Evolutionary conservation across 2,329 filamentous ascomycete species (phyloP), one percentile per base, ranked within the genome.

Genomic region (Cytospora paraplurivora): DNA sequence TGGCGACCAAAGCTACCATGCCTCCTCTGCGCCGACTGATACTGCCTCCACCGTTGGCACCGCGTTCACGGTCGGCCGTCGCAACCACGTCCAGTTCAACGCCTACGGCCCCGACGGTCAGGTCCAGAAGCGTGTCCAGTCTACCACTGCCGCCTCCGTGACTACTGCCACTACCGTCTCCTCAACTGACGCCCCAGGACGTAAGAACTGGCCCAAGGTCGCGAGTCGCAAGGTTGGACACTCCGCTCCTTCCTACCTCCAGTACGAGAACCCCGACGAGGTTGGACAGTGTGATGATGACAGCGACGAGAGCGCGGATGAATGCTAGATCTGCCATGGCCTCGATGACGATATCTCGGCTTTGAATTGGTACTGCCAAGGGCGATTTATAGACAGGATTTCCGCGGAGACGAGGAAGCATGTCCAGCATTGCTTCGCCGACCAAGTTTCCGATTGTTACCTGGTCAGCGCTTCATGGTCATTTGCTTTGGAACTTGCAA

Each of bases 51-150:
- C 47, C 7, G 12, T 41, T 19, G 8, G 47, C 37, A 32, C 32
- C 8, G 47, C 51, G 13, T 12, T 3, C 7, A 55, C 50, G 13
- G 33, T n/a, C 10, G 35, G 32, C 19, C 53, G 37, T 33, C 15
- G 13, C 21, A 10, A 35, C n/a, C 10, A 6, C 11, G 35, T 64
- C 11, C 21, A 61, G 4, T 71, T 65, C 62, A 71, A 67, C 27
- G 69, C 67, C 38, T 71, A 62, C 54, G 69, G 68, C 15, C 69
- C 70, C 4, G 32, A 68, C 6, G 70, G 71, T 33, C 55, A 70
- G 62, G 19, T 55, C 19, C 64, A 66, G 35, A 59, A 44, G 49
- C 64, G 64, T 15, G 11, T 38, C 27, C 57, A 57, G 27, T 47
- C 54, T 12, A 35, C 38, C 35, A 27, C 33, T 21, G 59, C 56